Base-by-base conservation (phyloP, 1,284 basidiomycete species). In the Laetiporus sulphureus region DNA sequence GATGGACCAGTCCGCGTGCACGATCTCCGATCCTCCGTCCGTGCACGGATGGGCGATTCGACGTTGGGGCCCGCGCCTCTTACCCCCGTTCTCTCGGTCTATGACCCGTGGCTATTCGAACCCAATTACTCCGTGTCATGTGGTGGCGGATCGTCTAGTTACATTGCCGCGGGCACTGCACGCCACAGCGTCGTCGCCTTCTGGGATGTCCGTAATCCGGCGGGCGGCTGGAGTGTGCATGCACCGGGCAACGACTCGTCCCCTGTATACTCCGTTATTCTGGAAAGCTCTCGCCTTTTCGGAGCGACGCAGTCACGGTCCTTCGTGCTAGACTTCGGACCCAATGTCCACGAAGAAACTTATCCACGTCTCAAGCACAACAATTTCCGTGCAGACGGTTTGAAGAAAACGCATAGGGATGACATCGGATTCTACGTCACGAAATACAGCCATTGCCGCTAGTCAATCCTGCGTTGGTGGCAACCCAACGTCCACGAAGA, bases 281-380 rank as follows among this genome's bases (percentile, higher is more conserved):
- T 86, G 18, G 86, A 89, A 58, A 79, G 81, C 50, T 79, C 83
- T 6, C 73, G 86, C 21, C 60, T 87, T 31, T 88, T 81, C 50
- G 86, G 84, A 6, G 82, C 69, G 5, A 87, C 82, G 3, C 77
- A 87, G 55, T 79, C 75, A 49, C 65, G 84, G 27, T 73, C 81
- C 8, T 88, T 88, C 54, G 77, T 86, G 10, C 74, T 79, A 42
- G 86, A 89, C 58, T 89, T 89, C 59, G 82, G 83, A 4, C 74
- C 75, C 15, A 75, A 73, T 10, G 69, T 78, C n/a, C 67, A 59
- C 2, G 56, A 62, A 22, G 66, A 69, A 29, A 79, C 79, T 5
- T 83, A 83, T 51, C 83, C 83, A 30, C 48, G 56, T 10, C 53
- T 83, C 22, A 33, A 46, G 22, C 25, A 27, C 13, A 13, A 27